Conservation (phyloP, 2,329 filamentous ascomycete species). For the Phialemoniopsis sp. region DNA sequence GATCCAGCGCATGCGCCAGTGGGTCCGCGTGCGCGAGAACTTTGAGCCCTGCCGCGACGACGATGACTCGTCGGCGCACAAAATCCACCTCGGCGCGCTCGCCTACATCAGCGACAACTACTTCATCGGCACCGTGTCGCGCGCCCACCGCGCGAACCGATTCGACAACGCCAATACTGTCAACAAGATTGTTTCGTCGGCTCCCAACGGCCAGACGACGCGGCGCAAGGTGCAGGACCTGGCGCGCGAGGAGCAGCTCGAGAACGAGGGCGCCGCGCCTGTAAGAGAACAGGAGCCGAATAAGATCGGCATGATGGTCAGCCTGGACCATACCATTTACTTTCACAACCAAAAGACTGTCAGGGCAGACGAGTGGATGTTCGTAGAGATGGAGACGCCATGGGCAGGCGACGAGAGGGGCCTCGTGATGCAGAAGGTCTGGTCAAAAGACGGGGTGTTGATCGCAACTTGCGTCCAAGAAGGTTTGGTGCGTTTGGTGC, state of each 20-base stretch:
- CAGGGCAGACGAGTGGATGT: conserved; percentile 70
- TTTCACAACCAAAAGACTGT: conserved; percentile 59
- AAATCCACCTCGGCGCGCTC: conserved; percentile 79
- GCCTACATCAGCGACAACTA: conserved; percentile 91
- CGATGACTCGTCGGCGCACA: conserved; percentile 23
- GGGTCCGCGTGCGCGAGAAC: conserved; percentile 68
- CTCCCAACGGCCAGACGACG: not conserved
- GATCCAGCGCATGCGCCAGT: conserved; percentile 48
- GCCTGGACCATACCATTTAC: conserved; percentile 71
- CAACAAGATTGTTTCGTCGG: not conserved
- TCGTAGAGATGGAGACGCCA: conserved; percentile 73
- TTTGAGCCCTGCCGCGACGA: conserved; percentile 16
- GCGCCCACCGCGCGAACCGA: conserved; percentile 56
- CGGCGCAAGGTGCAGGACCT: too few relatives aligned
- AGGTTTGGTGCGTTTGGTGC: conserved; percentile 24
- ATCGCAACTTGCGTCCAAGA: conserved; percentile 80
- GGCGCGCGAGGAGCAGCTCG: too few relatives aligned
- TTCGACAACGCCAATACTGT: not conserved
- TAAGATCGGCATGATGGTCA: conserved; percentile 82
- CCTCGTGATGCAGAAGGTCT: conserved; percentile 72
- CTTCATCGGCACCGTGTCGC: conserved; percentile 83
- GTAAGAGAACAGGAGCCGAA: too few relatives aligned
- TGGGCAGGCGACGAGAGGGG: conserved; percentile 78
- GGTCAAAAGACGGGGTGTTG: conserved; percentile 64
- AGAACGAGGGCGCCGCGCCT: conserved; percentile 33